These are phyloP conservation scores for Globisporangium mamillatum DNA, from an alignment of 352 stramenopile genomes.

Conservation along the genomic window DNA sequence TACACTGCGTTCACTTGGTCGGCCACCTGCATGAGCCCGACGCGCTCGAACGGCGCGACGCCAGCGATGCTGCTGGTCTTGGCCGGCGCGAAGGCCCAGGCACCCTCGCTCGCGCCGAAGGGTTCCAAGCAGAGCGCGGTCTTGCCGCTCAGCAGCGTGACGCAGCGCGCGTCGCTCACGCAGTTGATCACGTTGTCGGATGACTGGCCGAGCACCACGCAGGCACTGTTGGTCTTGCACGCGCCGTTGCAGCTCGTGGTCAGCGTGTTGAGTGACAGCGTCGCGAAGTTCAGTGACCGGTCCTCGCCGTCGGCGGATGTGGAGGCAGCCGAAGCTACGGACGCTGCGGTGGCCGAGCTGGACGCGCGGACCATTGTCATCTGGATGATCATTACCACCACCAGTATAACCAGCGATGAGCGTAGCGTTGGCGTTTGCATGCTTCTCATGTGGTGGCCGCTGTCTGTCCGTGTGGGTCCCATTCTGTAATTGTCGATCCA, in stretches of 20 bases:
- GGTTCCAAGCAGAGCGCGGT: conserved; percentile 62
- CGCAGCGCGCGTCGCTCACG: conserved; percentile 68
- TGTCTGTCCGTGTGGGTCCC: background rate
- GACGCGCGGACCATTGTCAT: background rate
- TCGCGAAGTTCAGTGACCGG: conserved; percentile 13
- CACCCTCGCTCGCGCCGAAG: conserved; percentile 32
- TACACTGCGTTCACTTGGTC: conserved; percentile 44
- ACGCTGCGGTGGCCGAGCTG: background rate
- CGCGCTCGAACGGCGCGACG: conserved; percentile 59
- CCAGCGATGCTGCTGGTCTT: conserved; percentile 47
- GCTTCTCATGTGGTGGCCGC: background rate
- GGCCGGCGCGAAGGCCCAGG: conserved; percentile 58
- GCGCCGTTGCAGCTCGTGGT: conserved; percentile 75
- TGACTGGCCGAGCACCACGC: conserved; percentile 61
- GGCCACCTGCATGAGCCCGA: conserved; percentile 63
- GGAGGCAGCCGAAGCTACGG: conserved; percentile 10
- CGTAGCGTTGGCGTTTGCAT: background rate
- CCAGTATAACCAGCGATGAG: background rate
- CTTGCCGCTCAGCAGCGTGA: conserved; percentile 63
- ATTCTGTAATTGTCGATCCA: background rate
- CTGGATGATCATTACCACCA: background rate
- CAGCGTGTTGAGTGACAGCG: conserved; percentile 54
- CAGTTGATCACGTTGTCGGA: conserved; percentile 64
- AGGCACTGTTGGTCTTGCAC: conserved; percentile 56
- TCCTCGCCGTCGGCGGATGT: conserved; percentile 3